These are phyloP conservation scores for Fusarium papillatum DNA, from an alignment of 2,329 filamentous ascomycete genomes.

Conservation along the genomic window DNA sequence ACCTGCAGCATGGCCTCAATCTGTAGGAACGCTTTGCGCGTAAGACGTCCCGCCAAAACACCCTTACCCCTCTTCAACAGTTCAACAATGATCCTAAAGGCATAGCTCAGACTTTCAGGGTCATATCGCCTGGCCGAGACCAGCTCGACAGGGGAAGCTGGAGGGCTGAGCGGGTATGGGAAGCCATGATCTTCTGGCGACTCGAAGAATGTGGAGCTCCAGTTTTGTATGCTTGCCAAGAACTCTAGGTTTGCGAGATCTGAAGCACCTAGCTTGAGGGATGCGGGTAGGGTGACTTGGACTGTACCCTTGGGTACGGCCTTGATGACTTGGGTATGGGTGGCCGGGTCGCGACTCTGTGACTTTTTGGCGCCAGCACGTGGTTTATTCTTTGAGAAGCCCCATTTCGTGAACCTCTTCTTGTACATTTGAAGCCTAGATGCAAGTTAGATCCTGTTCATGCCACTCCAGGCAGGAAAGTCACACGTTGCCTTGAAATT, in stretches of 20 bases:
- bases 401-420: constrained; percentile 29
- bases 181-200: neutral
- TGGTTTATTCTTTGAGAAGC: constrained; percentile 19
- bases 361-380: neutral
- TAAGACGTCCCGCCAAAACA: constrained; percentile 16
- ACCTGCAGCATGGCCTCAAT: constrained; percentile 12
- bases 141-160: too few relatives aligned
- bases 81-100: constrained; percentile 17
- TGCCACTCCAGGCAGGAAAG: neutral
- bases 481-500: constrained; percentile 29
- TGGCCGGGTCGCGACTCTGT: neutral
- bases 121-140: constrained; percentile 6
- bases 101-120: constrained; percentile 20
- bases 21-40: constrained; percentile 17
- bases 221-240: constrained; percentile 15
- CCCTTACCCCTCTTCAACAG: constrained; percentile 6
- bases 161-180: neutral
- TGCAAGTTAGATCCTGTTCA: neutral
- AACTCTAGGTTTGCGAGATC: constrained; percentile 12
- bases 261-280: neutral
- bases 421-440: constrained; percentile 22
- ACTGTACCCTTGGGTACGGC: neutral
- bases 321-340: neutral
- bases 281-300: neutral
- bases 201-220: constrained; percentile 17